A percentile compares a stretch with the other conserved stretches of the same genome.
Conservation (phyloP, 2,329 filamentous ascomycete species). For the Neofusicoccum parvum region DNA sequence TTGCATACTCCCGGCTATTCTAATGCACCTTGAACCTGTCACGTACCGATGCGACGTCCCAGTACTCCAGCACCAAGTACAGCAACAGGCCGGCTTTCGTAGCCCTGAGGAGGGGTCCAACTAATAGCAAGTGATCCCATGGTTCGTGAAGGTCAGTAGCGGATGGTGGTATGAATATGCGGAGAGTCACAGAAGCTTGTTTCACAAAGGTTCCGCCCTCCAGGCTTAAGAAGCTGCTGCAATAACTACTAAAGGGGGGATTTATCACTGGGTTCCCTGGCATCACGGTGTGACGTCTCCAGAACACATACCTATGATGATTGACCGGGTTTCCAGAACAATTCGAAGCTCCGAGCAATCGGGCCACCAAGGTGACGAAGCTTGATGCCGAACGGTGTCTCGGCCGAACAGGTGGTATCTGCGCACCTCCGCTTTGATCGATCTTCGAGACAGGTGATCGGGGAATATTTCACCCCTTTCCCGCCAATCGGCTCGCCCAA, state of each 20-base stretch:
- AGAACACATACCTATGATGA: not conserved
- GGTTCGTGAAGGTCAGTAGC: not conserved
- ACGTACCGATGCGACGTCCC: slow-evolving; percentile 22
- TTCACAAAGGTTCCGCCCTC: no score
- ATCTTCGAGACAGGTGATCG: no score
- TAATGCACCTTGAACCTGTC: no score
- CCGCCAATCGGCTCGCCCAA: no score
- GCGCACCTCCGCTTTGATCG: no score
- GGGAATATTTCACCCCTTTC: no score
- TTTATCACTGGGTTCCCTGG: no score
- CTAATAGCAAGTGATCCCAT: not conserved
- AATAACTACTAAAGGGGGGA: not conserved
- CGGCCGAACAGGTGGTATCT: not conserved
- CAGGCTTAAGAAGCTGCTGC: not conserved
- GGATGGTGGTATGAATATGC: no score
- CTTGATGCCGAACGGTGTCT: not conserved
- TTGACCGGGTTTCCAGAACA: not conserved
- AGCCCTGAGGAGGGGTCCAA: not conserved
- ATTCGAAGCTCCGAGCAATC: not conserved
- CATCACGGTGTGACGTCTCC: not conserved
- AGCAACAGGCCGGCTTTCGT: slow-evolving; percentile 26
- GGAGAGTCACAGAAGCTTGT: no score
- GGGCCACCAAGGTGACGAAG: not conserved
- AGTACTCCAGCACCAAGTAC: slow-evolving; percentile 27
- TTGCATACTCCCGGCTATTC: no score